Percentiles rank a stretch among this genome's conserved stretches.
Evolutionary conservation across 345 rosid species (phyloP).

Genomic region (Rhodomyrtus tomentosa): DNA sequence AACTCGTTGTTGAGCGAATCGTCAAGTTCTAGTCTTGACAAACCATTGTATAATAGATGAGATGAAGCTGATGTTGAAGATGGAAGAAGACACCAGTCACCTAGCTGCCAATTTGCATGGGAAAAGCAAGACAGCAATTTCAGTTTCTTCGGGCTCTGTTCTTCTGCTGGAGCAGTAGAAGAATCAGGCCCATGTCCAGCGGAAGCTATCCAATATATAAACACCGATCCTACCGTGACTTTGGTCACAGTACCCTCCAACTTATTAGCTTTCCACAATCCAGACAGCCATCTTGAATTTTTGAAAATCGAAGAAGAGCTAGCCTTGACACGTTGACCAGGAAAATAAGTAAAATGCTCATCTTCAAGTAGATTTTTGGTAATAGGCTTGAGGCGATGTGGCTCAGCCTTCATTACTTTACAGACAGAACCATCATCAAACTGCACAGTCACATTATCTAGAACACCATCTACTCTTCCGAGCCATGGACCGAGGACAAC

Average conservation of each 20-base stretch:
- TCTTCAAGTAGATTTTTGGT: conserved; percentile 71
- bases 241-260: conserved; percentile 91
- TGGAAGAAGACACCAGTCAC: conserved; percentile 84
- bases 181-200: conserved; percentile 87
- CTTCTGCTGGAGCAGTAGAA: conserved; percentile 80
- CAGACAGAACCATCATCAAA: conserved; percentile 94
- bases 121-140: conserved; percentile 77
- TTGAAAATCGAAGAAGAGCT: conserved; percentile 75
- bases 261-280: conserved; percentile 79
- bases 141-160: conserved; percentile 82
- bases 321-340: conserved; percentile 93
- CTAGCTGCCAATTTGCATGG: conserved; percentile 93
- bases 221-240: conserved; percentile 77
- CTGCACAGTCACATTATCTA: conserved; percentile 87
- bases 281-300: conserved; percentile 75
- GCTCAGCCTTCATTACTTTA: conserved; percentile 80
- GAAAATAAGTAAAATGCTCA: conserved; percentile 72
- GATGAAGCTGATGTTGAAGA: conserved; percentile 31
- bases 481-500: conserved; percentile 92
- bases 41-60: conserved; percentile 28
- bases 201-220: conserved; percentile 94
- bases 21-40: conserved; percentile 39
- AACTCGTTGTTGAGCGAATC: conserved; percentile 24
- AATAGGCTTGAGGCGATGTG: conserved; percentile 62
- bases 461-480: conserved; percentile 85